A percentile compares a stretch with the other conserved stretches of the same genome.
Conservation (phyloP, 169 alveolate species). For the Eimeria praecox region DNA sequence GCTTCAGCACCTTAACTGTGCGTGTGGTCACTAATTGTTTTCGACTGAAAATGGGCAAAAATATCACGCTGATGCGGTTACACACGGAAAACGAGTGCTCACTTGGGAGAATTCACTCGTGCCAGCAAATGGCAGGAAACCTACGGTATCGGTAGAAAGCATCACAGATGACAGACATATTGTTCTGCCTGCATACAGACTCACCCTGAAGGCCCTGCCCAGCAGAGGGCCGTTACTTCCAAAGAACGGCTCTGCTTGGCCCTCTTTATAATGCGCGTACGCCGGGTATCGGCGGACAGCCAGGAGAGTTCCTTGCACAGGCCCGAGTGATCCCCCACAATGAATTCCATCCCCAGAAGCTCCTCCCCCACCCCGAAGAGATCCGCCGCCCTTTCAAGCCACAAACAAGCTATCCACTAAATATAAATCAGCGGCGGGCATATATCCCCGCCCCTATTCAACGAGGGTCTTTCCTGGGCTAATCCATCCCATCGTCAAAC, state of each 20-base stretch:
- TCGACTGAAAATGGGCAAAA: neutral
- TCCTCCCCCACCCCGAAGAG: neutral
- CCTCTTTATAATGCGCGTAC: constrained; percentile 69
- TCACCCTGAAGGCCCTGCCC: constrained; percentile 64
- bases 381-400: neutral
- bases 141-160: neutral
- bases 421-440: neutral
- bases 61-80: neutral
- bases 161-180: neutral
- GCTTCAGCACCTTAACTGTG: too few species aligned
- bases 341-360: constrained; percentile 76
- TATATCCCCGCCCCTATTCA: neutral
- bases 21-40: neutral
- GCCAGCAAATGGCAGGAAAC: neutral
- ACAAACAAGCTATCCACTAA: neutral
- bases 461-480: neutral
- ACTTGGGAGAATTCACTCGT: neutral
- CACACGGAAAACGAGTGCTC: neutral
- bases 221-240: constrained; percentile 41
- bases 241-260: constrained; percentile 68
- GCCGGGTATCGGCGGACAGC: constrained; percentile 35
- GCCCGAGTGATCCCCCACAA: constrained; percentile 78
- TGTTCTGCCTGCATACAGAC: neutral
- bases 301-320: constrained; percentile 72
- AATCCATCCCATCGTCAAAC: neutral